These are phyloP conservation scores for Viola odorata DNA, from an alignment of 345 rosid species.

Conservation along the genomic window DNA sequence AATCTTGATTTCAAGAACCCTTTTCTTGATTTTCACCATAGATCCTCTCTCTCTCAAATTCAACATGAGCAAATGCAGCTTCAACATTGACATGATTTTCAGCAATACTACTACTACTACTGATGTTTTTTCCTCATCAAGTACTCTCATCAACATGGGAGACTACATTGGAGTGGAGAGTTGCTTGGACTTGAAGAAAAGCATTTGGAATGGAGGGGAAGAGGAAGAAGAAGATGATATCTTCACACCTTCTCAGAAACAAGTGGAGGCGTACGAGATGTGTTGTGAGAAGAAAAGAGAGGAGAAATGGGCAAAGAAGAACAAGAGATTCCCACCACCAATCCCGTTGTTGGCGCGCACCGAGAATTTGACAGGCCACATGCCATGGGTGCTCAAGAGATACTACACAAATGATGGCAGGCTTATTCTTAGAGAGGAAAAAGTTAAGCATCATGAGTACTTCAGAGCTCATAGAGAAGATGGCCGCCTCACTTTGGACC, in stretches of 20 bases:
- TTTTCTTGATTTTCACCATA: too few relatives aligned
- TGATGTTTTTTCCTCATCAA: constrained; percentile 26
- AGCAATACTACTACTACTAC: background rate
- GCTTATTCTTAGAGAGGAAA: constrained; percentile 56
- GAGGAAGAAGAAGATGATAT: constrained; percentile 27
- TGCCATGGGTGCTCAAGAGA: constrained; percentile 66
- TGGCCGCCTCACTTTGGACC: constrained; percentile 68
- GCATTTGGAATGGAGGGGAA: constrained; percentile 9
- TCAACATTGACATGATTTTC: constrained; percentile 17
- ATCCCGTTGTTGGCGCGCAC: constrained; percentile 54
- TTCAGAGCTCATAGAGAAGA: constrained; percentile 53
- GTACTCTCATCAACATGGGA: constrained; percentile 26
- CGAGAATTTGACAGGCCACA: constrained; percentile 38
- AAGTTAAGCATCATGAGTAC: constrained; percentile 57
- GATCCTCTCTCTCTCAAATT: too few relatives aligned
- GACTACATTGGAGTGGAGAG: constrained; percentile 85
- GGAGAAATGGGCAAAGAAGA: constrained; percentile 12
- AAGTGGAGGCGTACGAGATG: background rate
- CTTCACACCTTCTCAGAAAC: background rate
- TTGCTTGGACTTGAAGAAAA: constrained; percentile 46
- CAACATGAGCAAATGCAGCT: background rate
- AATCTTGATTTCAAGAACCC: background rate
- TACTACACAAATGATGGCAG: constrained; percentile 63
- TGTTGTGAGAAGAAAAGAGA: background rate
- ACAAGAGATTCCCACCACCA: constrained; percentile 64